Base-by-base conservation (phyloP, 2,329 filamentous ascomycete species). In the Chalaropsis ovoidea region DNA sequence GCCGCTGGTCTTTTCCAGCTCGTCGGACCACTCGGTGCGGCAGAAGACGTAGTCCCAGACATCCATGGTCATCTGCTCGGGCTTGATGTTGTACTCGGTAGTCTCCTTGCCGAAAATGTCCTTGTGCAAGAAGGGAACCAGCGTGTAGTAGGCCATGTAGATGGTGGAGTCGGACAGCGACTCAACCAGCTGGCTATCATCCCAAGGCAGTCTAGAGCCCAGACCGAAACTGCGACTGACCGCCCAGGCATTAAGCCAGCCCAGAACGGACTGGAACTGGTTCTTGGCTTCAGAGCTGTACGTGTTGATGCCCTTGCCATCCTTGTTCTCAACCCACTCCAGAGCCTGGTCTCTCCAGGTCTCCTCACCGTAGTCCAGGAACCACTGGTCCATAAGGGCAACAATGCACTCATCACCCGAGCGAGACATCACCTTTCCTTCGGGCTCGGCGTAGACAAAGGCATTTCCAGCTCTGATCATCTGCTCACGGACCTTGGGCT, bases 41-140 rank as follows among this genome's bases (percentile, higher is more conserved):
- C 84, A 87, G 78, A 97, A 96, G 70, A 97, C 79, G 74, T 95
- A 96, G 76, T 99, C 93, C 91, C 92, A 99, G 60, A 96, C 89
- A 71, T 95, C 90, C 70, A 96, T 92, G 8, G 82, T 90, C 87
- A 97, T 92, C 76, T 96, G 90, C 67, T 94, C 89, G 0, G 90
- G 79, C 54, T 81, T 83, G 70, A 97, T 82, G 69, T 87, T 83
- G 63, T 86, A 80, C 42, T 82, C 72, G 69, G 90, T 91, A 70
- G 83, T 81, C 58, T 84, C 81, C 71, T 85, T 84, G 63, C 94
- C 94, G 70, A 90, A 97, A 68, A 94, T 85, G 71, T 97, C 94
- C 63, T 83, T 85, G 77, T 96, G 91, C 41, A 96, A 82, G 74
- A 76, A 82, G 52, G 67, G 83, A 24, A 80, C 79, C 65, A 87